Conservation (phyloP, 805 yeast genomes). For the Ogataea angusta region DNA sequence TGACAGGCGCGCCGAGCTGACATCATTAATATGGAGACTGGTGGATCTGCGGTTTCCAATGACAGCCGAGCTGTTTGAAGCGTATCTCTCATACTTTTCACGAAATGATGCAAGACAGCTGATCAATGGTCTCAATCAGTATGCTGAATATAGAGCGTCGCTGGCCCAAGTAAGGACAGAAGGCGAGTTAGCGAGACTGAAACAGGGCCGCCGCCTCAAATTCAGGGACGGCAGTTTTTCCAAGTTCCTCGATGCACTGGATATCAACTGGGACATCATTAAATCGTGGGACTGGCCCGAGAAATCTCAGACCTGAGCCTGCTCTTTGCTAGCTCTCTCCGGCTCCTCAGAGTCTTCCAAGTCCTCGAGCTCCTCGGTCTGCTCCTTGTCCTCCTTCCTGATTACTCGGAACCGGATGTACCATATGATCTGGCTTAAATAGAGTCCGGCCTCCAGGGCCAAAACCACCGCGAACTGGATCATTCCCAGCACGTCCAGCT, state of each 20-base stretch:
- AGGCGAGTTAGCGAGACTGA: slow-evolving; percentile 20
- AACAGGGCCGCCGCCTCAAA: slow-evolving; percentile 5
- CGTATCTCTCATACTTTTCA: slow-evolving; percentile 19
- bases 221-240: slow-evolving; percentile 20
- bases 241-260: slow-evolving; percentile 22
- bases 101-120: slow-evolving; percentile 22
- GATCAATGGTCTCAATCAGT: slow-evolving; percentile 20
- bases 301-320: slow-evolving; percentile 2
- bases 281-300: slow-evolving; percentile 32
- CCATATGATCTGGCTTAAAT: slow-evolving; percentile 72
- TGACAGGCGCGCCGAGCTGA: slow-evolving; percentile 54
- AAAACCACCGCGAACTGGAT: slow-evolving; percentile 72
- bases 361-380: slow-evolving; percentile 2
- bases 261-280: slow-evolving; percentile 31
- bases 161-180: slow-evolving; percentile 24
- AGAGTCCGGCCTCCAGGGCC: slow-evolving; percentile 74
- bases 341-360: background rate
- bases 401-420: slow-evolving; percentile 39
- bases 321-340: too few species aligned
- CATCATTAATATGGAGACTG: slow-evolving; percentile 49
- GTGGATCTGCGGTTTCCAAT: slow-evolving; percentile 38
- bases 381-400: slow-evolving; percentile 14
- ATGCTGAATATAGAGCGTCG: slow-evolving; percentile 14
- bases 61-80: slow-evolving; percentile 17
- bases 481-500: slow-evolving; percentile 74